Evolutionary conservation across 2,329 filamentous ascomycete species (phyloP).

Genomic region (Chaetomium sp.): DNA sequence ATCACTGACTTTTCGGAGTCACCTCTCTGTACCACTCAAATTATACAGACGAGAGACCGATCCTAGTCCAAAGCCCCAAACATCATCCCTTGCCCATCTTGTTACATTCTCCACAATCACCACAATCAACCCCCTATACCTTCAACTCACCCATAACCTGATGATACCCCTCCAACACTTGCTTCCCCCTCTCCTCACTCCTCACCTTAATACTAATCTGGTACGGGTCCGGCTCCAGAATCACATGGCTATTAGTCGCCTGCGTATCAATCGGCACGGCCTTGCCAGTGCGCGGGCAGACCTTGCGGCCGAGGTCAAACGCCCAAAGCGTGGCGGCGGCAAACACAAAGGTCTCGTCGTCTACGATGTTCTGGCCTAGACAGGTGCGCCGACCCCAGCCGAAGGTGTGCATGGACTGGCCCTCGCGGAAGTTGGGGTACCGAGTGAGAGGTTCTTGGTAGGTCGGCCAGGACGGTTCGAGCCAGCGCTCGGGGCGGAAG

Average conservation of each 20-base stretch:
- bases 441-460: constrained; percentile 58
- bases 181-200: constrained; percentile 32
- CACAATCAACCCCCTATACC: not conserved
- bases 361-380: constrained; percentile 55
- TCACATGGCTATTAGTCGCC: constrained; percentile 46
- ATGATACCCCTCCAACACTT: constrained; percentile 29
- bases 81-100: not conserved
- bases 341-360: constrained; percentile 50
- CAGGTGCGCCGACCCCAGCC: constrained; percentile 59
- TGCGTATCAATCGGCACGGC: constrained; percentile 41
- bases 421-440: constrained; percentile 56
- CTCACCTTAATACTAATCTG: constrained; percentile 39
- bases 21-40: no score
- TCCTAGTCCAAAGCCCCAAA: not conserved
- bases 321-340: constrained; percentile 45
- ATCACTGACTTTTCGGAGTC: no score
- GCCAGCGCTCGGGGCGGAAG: constrained; percentile 57
- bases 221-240: constrained; percentile 44
- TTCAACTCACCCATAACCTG: constrained; percentile 12
- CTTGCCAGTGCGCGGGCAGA: constrained; percentile 37
- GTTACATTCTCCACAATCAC: not conserved
- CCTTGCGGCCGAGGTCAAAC: constrained; percentile 37
- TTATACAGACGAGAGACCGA: no score
- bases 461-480: constrained; percentile 56
- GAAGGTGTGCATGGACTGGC: constrained; percentile 54